These are phyloP conservation scores for Calonectria pseudoturangicola DNA, from an alignment of 2,329 filamentous ascomycete genomes.

Conservation along the genomic window DNA sequence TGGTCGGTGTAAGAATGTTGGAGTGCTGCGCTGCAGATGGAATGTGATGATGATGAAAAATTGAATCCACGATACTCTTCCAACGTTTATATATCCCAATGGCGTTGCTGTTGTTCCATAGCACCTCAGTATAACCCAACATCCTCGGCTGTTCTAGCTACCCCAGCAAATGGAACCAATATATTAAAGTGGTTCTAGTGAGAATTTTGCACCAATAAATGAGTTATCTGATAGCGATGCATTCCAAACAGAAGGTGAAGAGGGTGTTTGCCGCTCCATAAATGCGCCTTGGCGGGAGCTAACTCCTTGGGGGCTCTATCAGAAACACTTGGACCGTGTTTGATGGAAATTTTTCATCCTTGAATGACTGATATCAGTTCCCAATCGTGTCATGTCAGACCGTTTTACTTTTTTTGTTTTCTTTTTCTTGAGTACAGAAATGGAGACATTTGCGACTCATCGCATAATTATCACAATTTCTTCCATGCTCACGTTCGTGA, in stretches of 20 bases:
- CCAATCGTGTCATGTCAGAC: not conserved
- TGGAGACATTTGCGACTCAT: too few relatives aligned
- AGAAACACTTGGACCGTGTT: not conserved
- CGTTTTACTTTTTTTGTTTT: not conserved
- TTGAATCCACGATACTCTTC: not conserved
- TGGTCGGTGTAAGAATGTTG: not conserved
- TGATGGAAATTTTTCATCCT: not conserved
- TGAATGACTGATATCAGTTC: not conserved
- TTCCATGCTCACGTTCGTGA: not conserved
- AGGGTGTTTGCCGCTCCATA: not conserved
- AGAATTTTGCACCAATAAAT: conserved; percentile 17
- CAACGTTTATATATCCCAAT: conserved; percentile 2
- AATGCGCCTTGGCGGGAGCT: too few relatives aligned
- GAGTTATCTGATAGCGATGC: not conserved
- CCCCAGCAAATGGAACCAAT: not conserved
- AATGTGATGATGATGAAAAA: not conserved
- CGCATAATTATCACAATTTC: not conserved
- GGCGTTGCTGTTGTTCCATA: too few relatives aligned
- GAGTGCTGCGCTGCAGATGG: not conserved
- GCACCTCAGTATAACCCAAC: too few relatives aligned
- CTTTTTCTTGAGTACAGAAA: too few relatives aligned
- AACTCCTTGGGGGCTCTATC: too few relatives aligned
- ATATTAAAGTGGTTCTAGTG: not conserved
- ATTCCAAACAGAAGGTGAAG: not conserved
- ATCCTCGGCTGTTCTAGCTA: not conserved